Conservation (phyloP, 169 alveolate species). For the Pseudocohnilembus persalinus region DNA sequence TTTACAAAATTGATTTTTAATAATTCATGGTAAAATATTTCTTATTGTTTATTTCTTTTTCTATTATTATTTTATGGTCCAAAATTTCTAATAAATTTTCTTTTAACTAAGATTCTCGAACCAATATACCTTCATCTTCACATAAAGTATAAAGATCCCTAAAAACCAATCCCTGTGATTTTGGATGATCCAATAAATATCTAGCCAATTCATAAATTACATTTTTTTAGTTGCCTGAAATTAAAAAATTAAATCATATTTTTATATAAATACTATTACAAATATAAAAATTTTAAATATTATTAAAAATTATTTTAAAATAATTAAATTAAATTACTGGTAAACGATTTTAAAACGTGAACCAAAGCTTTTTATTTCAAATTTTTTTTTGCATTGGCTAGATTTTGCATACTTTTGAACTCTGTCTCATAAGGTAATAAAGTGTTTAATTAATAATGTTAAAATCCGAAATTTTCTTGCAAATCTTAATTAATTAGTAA, state of each 20-base stretch:
- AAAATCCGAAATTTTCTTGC: not conserved
- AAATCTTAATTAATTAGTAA: not conserved
- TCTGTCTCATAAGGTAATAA: not conserved
- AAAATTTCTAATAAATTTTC: slow-evolving; percentile 19
- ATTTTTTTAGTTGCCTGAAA: not conserved
- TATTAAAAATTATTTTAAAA: too few relatives aligned
- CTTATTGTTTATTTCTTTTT: not conserved
- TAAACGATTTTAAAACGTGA: not conserved
- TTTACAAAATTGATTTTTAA: not conserved
- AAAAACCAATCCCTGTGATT: not conserved
- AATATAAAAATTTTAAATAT: too few relatives aligned
- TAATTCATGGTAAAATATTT: slow-evolving; percentile 7
- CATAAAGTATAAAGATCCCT: not conserved
- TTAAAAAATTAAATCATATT: too few relatives aligned
- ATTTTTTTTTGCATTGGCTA: not conserved
- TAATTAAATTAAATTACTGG: not conserved
- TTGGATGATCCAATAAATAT: not conserved
- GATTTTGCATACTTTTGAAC: not conserved
- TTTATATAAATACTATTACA: too few relatives aligned
- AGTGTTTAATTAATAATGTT: not conserved
- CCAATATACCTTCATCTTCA: slow-evolving; percentile 1
- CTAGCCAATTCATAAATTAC: not conserved
- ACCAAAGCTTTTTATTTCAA: not conserved
- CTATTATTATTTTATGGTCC: slow-evolving; percentile 4
- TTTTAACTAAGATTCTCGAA: not conserved